These are phyloP conservation scores for Leccinum arenicola DNA, from an alignment of 768 basidiomycete genomes.

Conservation along the genomic window DNA sequence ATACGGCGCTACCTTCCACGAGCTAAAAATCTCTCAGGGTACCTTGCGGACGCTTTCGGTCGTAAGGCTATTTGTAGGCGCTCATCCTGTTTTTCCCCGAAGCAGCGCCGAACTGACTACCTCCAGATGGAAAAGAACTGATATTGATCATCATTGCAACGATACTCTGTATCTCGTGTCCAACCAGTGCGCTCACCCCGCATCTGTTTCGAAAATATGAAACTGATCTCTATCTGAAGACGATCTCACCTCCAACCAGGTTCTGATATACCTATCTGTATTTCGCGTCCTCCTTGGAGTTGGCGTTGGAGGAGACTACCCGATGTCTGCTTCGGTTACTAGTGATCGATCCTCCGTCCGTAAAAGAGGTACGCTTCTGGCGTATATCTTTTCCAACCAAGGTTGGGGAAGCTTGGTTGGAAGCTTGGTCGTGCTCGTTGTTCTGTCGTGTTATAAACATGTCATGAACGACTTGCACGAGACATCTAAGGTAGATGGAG, in stretches of 20 bases:
- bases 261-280: slow-evolving; percentile 60
- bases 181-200: slow-evolving; percentile 43
- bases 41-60: slow-evolving; percentile 63
- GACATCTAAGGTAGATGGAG: slow-evolving; percentile 67
- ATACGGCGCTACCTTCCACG: not conserved
- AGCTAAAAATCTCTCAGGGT: slow-evolving; percentile 37
- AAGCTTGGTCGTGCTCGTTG: slow-evolving; percentile 58
- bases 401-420: slow-evolving; percentile 76
- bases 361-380: slow-evolving; percentile 70
- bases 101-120: slow-evolving; percentile 1
- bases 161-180: slow-evolving; percentile 63
- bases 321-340: slow-evolving; percentile 69
- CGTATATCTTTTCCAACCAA: slow-evolving; percentile 74
- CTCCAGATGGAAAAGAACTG: slow-evolving; percentile 69
- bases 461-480: slow-evolving; percentile 59
- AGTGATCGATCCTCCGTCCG: slow-evolving; percentile 63
- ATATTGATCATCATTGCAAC: slow-evolving; percentile 80
- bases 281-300: slow-evolving; percentile 75
- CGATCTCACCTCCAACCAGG: slow-evolving; percentile 46
- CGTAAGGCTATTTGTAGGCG: slow-evolving; percentile 62
- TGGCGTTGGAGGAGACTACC: slow-evolving; percentile 79
- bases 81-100: not conserved
- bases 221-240: slow-evolving; percentile 29
- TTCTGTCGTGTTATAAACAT: slow-evolving; percentile 59
- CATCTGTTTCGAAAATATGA: not conserved